These are phyloP conservation scores for Beta macrorhiza DNA, from an alignment of 179 eudicot species.

Conservation along the genomic window DNA sequence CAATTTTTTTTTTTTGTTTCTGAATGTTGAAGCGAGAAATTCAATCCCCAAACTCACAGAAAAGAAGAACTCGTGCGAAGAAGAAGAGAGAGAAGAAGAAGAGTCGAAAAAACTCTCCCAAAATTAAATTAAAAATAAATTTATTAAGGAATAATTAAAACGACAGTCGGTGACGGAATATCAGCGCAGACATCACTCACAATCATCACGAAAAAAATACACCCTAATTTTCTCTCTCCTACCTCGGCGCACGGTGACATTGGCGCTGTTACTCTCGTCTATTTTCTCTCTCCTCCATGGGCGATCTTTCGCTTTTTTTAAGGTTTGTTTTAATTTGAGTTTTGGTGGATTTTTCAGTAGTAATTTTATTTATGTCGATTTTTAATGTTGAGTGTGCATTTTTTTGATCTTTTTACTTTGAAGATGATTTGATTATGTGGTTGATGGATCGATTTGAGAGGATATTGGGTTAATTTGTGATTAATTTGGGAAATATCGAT, in stretches of 20 bases:
- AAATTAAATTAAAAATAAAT: neutral
- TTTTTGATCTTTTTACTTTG: neutral
- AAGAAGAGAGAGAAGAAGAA: constrained; percentile 5
- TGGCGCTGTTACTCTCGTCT: neutral
- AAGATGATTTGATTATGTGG: neutral
- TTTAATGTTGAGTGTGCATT: neutral
- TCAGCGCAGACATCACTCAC: neutral
- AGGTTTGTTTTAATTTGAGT: neutral
- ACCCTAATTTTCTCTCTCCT: constrained; percentile 1
- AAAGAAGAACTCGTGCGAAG: neutral
- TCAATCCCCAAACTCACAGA: constrained; percentile 3
- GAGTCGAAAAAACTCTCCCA: neutral
- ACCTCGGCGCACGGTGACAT: constrained; percentile 7
- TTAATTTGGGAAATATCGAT: neutral
- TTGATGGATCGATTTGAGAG: constrained; percentile 4
- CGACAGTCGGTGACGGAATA: constrained; percentile 1
- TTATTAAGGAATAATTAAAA: neutral
- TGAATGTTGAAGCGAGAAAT: neutral
- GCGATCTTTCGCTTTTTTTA: constrained; percentile 7
- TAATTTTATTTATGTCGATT: neutral
- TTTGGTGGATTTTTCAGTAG: neutral
- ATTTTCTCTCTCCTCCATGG: constrained; percentile 1
- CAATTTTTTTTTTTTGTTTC: neutral
- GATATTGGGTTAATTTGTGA: neutral
- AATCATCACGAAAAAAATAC: neutral